phyloP scores from a whole-genome alignment of 495 filamentous ascomycete genomes.

The Aspergillus coremiiformis region DNA sequence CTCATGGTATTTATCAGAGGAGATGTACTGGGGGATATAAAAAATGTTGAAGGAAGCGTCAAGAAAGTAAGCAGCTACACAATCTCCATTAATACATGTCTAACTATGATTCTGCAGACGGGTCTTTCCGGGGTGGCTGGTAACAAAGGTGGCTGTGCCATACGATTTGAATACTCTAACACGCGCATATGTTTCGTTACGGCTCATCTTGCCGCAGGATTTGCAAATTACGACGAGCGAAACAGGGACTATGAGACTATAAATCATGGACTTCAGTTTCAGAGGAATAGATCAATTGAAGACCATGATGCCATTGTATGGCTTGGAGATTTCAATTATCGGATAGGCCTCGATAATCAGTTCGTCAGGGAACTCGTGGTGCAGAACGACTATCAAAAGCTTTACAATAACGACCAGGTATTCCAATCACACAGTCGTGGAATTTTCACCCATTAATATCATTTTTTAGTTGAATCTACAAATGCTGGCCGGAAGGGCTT shows the following conservation, averaged over 20 bases:
- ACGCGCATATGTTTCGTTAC: conserved; percentile 94
- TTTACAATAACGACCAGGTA: conserved; percentile 93
- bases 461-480: conserved; percentile 74
- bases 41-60: conserved; percentile 90
- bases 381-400: conserved; percentile 59
- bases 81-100: neutral
- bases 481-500: conserved; percentile 86
- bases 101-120: conserved; percentile 45
- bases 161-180: conserved; percentile 90
- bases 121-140: conserved; percentile 95
- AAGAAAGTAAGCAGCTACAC: conserved; percentile 57
- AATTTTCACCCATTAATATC: conserved; percentile 2
- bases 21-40: conserved; percentile 68
- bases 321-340: conserved; percentile 98
- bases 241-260: conserved; percentile 92
- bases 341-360: conserved; percentile 79
- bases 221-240: conserved; percentile 93
- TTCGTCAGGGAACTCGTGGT: conserved; percentile 67
- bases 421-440: neutral
- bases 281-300: conserved; percentile 79
- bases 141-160: conserved; percentile 96
- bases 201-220: conserved; percentile 92
- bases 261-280: conserved; percentile 77
- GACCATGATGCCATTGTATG: conserved; percentile 94
- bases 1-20: conserved; percentile 83